Evolutionary conservation across 805 yeast genomes (phyloP), one percentile per base, ranked within the genome.

Genomic region (Sugiyamaella floridensis): DNA sequence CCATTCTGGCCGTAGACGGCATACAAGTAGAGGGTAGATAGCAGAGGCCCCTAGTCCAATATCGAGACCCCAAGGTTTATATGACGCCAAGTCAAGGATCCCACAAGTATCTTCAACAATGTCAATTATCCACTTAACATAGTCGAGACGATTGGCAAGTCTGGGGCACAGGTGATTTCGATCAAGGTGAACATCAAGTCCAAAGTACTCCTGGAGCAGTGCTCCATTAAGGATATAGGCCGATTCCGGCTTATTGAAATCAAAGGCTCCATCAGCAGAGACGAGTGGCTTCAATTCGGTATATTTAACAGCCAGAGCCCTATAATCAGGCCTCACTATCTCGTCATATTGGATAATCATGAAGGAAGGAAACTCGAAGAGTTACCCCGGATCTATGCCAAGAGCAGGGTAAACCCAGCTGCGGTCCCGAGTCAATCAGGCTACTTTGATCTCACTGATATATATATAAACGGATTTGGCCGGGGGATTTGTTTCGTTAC

Each of bases 1-100:
- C 68, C 67, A 61, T 5, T 47, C 51, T 22, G 47, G 43, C 22
- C 51, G 59, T 12, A 63, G 20, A 15, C 58, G 55, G 26, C 64
- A 53, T 6, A 68, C 77, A 32, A 79, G 54, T 1, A 78, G 51
- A 1, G 80, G 74, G 59, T 78, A 78, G 1, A 78, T 73, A 3
- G 75, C 75, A 42, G 73, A 65, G 19, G 75, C 73, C 1, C 83
- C 82, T 0, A 78, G 74, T 1, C 83, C 83, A 15, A 76, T 65
- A 55, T 77, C 80, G n/a, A 75, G 48, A 1, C 48, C 58, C 4
- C 7, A 20, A 15, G 42, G 42, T 15, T 29, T 26, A 11, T 8
- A 14, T 42, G 16, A 43, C 2, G 19, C 10, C 49, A 48, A 42
- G 43, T 22, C 26, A 6, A 22, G 26, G 6, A 22, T 6, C 3